Percentiles rank a stretch among this genome's conserved stretches.
Conservation (phyloP, 2,329 filamentous ascomycete species). For the Ophiocordyceps australis region DNA sequence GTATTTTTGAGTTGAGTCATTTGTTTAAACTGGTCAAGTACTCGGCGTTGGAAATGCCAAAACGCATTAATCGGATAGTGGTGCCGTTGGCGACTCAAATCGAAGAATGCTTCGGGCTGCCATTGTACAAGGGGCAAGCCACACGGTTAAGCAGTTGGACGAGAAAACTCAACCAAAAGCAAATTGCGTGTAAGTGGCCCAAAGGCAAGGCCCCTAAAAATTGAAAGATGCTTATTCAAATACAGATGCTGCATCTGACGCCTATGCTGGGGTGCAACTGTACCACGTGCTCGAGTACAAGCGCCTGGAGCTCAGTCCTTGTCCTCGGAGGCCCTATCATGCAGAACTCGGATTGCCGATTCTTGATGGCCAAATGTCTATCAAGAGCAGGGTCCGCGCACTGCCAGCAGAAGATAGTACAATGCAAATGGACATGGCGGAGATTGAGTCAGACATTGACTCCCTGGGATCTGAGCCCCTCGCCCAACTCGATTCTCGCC, state of each 20-base stretch:
- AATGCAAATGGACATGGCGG: background rate
- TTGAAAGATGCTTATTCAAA: background rate
- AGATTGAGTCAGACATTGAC: too few relatives aligned
- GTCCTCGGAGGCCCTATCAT: conserved; percentile 50
- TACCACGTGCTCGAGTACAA: conserved; percentile 54
- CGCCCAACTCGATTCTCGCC: too few relatives aligned
- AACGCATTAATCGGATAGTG: conserved; percentile 44
- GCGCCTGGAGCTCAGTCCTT: conserved; percentile 46
- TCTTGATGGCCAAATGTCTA: too few relatives aligned
- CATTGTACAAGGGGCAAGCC: conserved; percentile 52
- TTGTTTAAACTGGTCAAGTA: conserved; percentile 62
- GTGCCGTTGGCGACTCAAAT: conserved; percentile 55
- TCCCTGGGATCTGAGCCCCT: too few relatives aligned
- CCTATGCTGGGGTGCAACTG: conserved; percentile 61
- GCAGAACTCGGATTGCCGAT: conserved; percentile 52
- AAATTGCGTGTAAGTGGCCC: conserved; percentile 46
- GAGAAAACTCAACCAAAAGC: conserved; percentile 36
- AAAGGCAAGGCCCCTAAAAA: conserved; percentile 1
- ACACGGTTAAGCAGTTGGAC: conserved; percentile 67
- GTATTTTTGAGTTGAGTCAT: conserved; percentile 68
- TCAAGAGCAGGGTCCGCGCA: too few relatives aligned
- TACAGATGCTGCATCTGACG: conserved; percentile 61
- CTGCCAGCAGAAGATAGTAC: conserved; percentile 1
- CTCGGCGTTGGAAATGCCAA: conserved; percentile 26
- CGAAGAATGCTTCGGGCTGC: conserved; percentile 50